Evolutionary conservation across 2,329 filamentous ascomycete genomes (phyloP).

Genomic region (Triangularia verruculosa): DNA sequence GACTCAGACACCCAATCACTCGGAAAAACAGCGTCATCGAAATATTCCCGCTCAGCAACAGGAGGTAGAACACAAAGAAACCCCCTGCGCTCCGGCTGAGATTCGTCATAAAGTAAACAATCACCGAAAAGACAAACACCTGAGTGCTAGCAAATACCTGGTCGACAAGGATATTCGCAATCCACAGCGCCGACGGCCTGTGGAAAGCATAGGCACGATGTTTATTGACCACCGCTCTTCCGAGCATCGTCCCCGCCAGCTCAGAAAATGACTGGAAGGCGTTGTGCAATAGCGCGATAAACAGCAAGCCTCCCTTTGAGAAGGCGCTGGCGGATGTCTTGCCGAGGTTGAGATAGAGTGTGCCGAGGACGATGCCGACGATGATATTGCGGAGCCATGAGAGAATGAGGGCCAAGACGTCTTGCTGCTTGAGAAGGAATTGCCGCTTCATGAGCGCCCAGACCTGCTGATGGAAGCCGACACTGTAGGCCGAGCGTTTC

Average conservation of each 20-base stretch:
- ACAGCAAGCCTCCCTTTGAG: constrained; percentile 76
- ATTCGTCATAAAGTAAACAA: constrained; percentile 77
- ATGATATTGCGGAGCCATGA: constrained; percentile 67
- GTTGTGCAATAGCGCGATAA: constrained; percentile 78
- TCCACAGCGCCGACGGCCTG: constrained; percentile 76
- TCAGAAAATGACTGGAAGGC: constrained; percentile 85
- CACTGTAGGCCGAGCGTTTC: constrained; percentile 74
- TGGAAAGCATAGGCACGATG: constrained; percentile 82
- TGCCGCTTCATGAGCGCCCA: constrained; percentile 82
- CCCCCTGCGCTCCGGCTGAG: constrained; percentile 66
- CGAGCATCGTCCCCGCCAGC: constrained; percentile 70
- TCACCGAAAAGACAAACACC: constrained; percentile 69
- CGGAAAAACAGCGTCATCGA: constrained; percentile 77
- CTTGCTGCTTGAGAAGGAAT: constrained; percentile 82
- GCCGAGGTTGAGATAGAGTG: constrained; percentile 71
- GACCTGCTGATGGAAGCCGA: constrained; percentile 78
- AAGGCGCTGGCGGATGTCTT: constrained; percentile 69
- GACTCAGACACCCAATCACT: constrained; percentile 69
- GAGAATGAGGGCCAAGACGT: constrained; percentile 72
- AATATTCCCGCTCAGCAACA: constrained; percentile 66
- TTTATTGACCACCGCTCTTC: constrained; percentile 76
- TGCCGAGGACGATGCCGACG: constrained; percentile 75
- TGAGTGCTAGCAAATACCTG: constrained; percentile 67
- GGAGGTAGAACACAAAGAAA: constrained; percentile 74
- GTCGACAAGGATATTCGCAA: constrained; percentile 79